A percentile compares a stretch with the other conserved stretches of the same genome.
Evolutionary conservation across 1,284 basidiomycete species (phyloP).

Genomic region (Meripilus lineatus): DNA sequence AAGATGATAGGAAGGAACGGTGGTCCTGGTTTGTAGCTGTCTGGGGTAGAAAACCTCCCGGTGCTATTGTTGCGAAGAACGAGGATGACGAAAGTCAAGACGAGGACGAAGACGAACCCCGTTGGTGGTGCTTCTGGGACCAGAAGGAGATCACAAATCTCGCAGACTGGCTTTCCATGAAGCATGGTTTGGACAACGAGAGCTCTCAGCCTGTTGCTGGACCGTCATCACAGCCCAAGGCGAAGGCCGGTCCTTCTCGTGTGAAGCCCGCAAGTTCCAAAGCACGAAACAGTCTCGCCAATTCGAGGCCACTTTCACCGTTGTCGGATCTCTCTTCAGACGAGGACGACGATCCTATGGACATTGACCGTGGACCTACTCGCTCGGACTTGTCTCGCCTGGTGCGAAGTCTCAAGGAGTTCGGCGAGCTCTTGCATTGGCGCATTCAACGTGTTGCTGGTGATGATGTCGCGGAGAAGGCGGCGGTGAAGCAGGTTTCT

Average conservation of each 20-base stretch:
- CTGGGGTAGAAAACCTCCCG: constrained; percentile 52
- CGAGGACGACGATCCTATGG: constrained; percentile 12
- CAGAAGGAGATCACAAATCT: constrained; percentile 58
- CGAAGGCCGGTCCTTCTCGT: constrained; percentile 10
- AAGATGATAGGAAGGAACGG: constrained; percentile 41
- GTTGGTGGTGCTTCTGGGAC: constrained; percentile 72
- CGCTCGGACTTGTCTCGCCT: constrained; percentile 21
- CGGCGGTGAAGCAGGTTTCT: too few relatives aligned
- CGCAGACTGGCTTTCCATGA: constrained; percentile 58
- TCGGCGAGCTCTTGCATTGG: constrained; percentile 32
- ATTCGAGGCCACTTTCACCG: constrained; percentile 12
- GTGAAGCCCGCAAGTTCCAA: too few relatives aligned
- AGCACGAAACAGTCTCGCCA: neutral
- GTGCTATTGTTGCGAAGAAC: constrained; percentile 21
- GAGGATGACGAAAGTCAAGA: constrained; percentile 20
- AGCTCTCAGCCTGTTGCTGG: constrained; percentile 4
- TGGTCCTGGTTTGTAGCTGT: constrained; percentile 76
- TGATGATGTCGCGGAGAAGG: neutral
- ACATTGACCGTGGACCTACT: constrained; percentile 13
- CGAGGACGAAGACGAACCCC: constrained; percentile 24
- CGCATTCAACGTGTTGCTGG: constrained; percentile 23
- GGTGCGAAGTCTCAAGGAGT: constrained; percentile 26
- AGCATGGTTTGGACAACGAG: constrained; percentile 38
- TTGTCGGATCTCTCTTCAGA: constrained; percentile 19
- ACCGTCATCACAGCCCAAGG: neutral